Conservation (phyloP, 2,329 filamentous ascomycete genomes). For the Beauveria sp. region DNA sequence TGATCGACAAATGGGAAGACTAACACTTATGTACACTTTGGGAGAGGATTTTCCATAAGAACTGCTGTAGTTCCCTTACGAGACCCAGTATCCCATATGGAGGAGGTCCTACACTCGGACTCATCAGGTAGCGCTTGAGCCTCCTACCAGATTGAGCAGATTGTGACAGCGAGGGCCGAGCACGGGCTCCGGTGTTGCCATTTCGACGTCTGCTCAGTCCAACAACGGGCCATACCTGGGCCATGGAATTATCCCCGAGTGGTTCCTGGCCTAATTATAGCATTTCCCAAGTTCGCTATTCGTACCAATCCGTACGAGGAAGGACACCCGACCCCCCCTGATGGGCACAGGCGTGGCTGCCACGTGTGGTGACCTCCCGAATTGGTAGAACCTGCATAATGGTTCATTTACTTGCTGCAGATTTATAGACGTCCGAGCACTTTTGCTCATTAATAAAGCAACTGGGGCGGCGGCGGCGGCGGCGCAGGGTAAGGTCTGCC, state of each 20-base stretch:
- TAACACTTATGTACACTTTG: not conserved
- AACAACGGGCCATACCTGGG: not conserved
- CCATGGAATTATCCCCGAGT: not conserved
- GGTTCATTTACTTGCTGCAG: too few species aligned
- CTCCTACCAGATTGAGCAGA: not conserved
- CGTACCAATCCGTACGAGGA: too few species aligned
- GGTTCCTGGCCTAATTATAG: not conserved
- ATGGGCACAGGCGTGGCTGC: not conserved
- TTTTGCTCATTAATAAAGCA: not conserved
- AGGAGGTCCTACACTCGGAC: not conserved
- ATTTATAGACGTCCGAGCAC: not conserved
- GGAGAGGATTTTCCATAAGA: not conserved
- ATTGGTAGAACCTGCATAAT: too few species aligned
- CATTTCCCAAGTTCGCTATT: not conserved
- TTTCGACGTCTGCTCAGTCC: not conserved
- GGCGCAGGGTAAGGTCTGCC: too few species aligned
- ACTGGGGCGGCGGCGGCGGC: too few species aligned
- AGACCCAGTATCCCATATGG: not conserved
- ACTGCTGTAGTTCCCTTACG: not conserved
- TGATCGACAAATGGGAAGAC: too few species aligned
- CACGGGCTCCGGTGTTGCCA: not conserved
- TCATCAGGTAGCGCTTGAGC: not conserved
- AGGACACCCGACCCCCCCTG: not conserved
- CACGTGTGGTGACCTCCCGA: not conserved
- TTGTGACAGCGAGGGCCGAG: not conserved